phyloP scores from a whole-genome alignment of 148 eudicot species.

The Fagopyrum tataricum region DNA sequence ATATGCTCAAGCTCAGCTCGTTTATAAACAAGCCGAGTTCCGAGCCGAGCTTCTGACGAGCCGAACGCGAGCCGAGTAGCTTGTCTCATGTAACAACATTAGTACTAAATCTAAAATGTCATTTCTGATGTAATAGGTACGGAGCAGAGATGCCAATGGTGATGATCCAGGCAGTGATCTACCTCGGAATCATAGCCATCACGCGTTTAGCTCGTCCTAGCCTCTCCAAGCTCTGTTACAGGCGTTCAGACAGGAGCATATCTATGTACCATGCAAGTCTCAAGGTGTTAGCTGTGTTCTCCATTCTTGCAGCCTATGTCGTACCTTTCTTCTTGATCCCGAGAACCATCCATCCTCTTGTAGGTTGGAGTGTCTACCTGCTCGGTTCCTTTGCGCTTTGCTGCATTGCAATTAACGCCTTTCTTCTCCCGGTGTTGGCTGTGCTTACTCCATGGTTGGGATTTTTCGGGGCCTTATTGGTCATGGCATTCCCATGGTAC shows the following conservation, averaged over 20 bases:
- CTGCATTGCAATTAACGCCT: slow-evolving; percentile 47
- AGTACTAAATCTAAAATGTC: not conserved
- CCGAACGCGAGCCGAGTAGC: no score
- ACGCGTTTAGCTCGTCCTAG: slow-evolving; percentile 76
- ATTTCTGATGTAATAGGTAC: slow-evolving; percentile 41
- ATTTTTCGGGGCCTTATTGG: slow-evolving; percentile 48
- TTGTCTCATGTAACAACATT: no score
- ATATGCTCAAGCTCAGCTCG: no score
- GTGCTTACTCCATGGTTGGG: slow-evolving; percentile 61
- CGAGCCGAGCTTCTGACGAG: no score
- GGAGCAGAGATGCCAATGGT: slow-evolving; percentile 64
- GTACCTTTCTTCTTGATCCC: slow-evolving; percentile 74
- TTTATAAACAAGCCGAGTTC: no score
- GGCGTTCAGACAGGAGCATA: slow-evolving; percentile 51
- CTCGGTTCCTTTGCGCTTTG: slow-evolving; percentile 59
- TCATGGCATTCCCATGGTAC: slow-evolving; percentile 82
- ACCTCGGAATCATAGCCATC: slow-evolving; percentile 57
- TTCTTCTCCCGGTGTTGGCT: slow-evolving; percentile 62
- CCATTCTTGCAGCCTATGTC: slow-evolving; percentile 61
- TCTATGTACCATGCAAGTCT: slow-evolving; percentile 47
- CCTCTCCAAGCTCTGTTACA: slow-evolving; percentile 68
- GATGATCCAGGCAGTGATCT: slow-evolving; percentile 45
- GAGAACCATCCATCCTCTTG: slow-evolving; percentile 66
- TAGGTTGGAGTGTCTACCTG: slow-evolving; percentile 84
- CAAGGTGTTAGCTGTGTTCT: slow-evolving; percentile 50